Conservation (phyloP, 768 basidiomycete species). For the Xerocomellus chrysenteron region DNA sequence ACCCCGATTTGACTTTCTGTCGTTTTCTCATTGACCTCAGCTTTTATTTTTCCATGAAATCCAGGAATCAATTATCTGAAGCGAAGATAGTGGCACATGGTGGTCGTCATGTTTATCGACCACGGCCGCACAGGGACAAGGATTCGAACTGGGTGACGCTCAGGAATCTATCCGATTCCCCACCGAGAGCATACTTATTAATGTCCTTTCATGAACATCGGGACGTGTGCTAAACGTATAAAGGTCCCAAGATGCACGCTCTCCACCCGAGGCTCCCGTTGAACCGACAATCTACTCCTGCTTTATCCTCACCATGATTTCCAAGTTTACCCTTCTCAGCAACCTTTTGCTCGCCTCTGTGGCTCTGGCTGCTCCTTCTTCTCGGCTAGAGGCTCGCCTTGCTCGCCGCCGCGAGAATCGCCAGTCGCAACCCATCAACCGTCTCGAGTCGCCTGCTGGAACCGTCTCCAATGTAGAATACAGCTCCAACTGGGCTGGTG, state of each 20-base stretch:
- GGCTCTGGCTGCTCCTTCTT: slow-evolving; percentile 17
- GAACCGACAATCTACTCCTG: background rate
- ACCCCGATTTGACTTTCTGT: slow-evolving; percentile 1
- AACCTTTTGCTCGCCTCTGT: slow-evolving; percentile 20
- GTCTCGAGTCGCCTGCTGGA: background rate
- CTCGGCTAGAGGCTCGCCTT: slow-evolving; percentile 10
- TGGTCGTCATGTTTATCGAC: background rate
- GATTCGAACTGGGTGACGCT: background rate
- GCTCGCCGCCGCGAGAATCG: slow-evolving; percentile 14
- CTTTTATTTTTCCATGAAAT: background rate
- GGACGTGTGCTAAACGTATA: slow-evolving; percentile 7
- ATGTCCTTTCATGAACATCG: background rate
- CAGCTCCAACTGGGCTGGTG: slow-evolving; percentile 22
- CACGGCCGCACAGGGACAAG: background rate
- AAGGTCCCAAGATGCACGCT: background rate
- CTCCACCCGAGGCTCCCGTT: background rate
- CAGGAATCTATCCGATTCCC: background rate
- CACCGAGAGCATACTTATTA: background rate
- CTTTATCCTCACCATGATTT: slow-evolving; percentile 15
- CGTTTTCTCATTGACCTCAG: background rate
- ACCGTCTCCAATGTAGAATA: slow-evolving; percentile 10
- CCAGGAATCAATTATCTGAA: background rate
- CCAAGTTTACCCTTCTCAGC: slow-evolving; percentile 12
- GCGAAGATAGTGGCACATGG: background rate
- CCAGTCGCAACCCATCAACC: slow-evolving; percentile 11